Conservation (phyloP, 345 rosid species). For the Brassica rapa region DNA sequence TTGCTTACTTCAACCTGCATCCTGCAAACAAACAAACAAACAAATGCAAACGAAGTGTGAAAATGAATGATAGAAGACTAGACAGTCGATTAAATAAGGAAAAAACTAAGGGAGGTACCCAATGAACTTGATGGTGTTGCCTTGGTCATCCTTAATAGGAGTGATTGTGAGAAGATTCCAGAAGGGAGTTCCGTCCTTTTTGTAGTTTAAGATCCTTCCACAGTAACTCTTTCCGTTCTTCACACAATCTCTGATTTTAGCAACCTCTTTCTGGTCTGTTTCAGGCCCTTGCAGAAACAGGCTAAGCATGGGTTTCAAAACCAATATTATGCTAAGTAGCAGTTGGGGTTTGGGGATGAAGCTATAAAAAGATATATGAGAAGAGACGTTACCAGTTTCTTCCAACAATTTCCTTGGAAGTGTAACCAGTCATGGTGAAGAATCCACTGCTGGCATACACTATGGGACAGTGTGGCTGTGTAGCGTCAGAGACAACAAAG, state of each 20-base stretch:
- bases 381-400: conserved; percentile 72
- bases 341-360: too few relatives aligned
- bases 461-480: conserved; percentile 86
- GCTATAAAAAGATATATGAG: neutral
- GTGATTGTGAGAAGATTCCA: conserved; percentile 98
- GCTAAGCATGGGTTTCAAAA: conserved; percentile 51
- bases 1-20: conserved; percentile 99
- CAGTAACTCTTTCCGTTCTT: conserved; percentile 73
- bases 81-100: neutral
- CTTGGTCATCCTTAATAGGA: conserved; percentile 80
- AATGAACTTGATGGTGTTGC: conserved; percentile 82
- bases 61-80: conserved; percentile 2
- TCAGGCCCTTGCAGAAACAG: conserved; percentile 95
- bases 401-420: conserved; percentile 78
- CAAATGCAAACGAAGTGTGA: neutral
- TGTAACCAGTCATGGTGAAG: conserved; percentile 89
- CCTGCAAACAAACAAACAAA: conserved; percentile 44
- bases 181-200: conserved; percentile 87
- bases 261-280: conserved; percentile 75
- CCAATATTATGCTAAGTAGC: neutral
- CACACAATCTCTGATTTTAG: conserved; percentile 74
- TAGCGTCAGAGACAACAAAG: conserved; percentile 91
- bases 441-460: conserved; percentile 95
- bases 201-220: conserved; percentile 93
- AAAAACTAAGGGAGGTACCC: conserved; percentile 47